Evolutionary conservation across 768 basidiomycete genomes (phyloP).

Genomic region (Calocera cornea): DNA sequence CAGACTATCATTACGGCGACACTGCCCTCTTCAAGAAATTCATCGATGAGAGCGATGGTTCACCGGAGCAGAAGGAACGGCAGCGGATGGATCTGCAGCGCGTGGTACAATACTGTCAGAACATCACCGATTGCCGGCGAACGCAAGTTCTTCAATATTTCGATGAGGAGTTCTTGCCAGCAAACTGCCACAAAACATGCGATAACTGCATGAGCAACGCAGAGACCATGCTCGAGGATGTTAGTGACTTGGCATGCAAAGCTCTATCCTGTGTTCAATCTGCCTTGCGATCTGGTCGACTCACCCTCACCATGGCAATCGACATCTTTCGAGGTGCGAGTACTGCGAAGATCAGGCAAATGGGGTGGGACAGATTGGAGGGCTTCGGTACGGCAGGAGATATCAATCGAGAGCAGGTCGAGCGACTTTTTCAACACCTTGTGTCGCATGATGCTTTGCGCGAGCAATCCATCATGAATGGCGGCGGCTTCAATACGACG

Average conservation of each 20-base stretch:
- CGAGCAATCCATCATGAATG: constrained; percentile 34
- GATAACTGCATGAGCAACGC: constrained; percentile 62
- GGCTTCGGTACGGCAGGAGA: constrained; percentile 43
- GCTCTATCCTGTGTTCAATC: constrained; percentile 46
- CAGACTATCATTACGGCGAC: constrained; percentile 58
- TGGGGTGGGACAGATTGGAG: constrained; percentile 34
- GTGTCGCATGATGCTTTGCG: constrained; percentile 38
- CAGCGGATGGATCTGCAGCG: constrained; percentile 49
- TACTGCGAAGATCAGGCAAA: constrained; percentile 32
- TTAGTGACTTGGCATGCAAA: constrained; percentile 43
- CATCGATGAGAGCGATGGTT: constrained; percentile 37
- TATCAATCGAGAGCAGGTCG: constrained; percentile 40
- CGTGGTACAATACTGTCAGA: constrained; percentile 68
- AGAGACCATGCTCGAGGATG: constrained; percentile 38
- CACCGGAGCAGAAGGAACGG: constrained; percentile 46
- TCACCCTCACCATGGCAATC: constrained; percentile 48
- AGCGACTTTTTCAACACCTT: constrained; percentile 51
- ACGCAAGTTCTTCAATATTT: constrained; percentile 81
- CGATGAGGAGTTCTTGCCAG: constrained; percentile 60
- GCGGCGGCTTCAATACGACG: constrained; percentile 35
- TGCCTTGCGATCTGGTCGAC: constrained; percentile 34
- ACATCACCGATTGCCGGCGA: constrained; percentile 75
- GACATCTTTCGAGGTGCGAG: constrained; percentile 56
- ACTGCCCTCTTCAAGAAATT: constrained; percentile 40
- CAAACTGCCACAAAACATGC: constrained; percentile 54